Conservation (phyloP, 345 rosid species). For the Hypericum androsaemum region DNA sequence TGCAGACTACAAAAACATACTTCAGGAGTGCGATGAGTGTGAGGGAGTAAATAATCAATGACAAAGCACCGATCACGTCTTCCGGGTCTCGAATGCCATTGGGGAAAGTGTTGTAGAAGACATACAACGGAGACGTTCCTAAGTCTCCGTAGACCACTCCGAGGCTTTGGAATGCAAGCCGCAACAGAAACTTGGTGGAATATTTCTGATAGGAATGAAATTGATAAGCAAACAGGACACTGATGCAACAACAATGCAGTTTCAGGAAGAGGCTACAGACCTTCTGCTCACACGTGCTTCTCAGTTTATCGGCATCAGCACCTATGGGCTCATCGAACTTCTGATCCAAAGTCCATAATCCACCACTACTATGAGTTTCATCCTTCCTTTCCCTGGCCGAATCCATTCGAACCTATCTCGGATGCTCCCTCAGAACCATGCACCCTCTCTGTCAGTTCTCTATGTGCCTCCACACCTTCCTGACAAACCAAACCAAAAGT, state of each 20-base stretch:
- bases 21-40: conserved; percentile 49
- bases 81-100: conserved; percentile 36
- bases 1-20: conserved; percentile 43
- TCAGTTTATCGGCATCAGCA: conserved; percentile 11
- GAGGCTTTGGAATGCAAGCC: conserved; percentile 53
- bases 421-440: no score
- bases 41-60: conserved; percentile 53
- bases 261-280: no score
- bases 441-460: neutral
- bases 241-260: no score
- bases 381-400: neutral
- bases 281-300: neutral
- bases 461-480: no score
- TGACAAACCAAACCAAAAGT: conserved; percentile 55
- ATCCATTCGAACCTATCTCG: no score
- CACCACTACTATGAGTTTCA: neutral
- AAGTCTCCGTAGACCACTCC: conserved; percentile 59
- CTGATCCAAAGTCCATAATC: conserved; percentile 14
- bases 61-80: conserved; percentile 48
- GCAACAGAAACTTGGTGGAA: conserved; percentile 16
- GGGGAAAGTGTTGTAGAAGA: conserved; percentile 46
- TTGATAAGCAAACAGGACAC: no score
- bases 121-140: conserved; percentile 55
- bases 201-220: neutral
- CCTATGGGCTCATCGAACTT: conserved; percentile 14